Base-by-base conservation (phyloP, 139 green algal genomes). In the Chlamydomonas asymmetrica region DNA sequence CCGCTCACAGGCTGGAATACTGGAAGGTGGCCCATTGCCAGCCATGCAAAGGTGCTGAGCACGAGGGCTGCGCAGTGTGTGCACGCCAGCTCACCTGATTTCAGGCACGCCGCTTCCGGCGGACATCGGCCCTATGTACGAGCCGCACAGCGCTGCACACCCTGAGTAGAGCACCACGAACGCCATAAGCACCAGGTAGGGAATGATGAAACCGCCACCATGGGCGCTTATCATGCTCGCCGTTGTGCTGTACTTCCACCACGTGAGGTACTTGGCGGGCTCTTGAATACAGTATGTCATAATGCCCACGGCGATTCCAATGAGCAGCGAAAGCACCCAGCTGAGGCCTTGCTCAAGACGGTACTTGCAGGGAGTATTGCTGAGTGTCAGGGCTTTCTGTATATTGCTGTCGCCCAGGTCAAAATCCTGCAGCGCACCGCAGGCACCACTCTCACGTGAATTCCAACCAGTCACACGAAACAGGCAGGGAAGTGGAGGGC, bases 81-180 rank as follows among this genome's bases (percentile, higher is more conserved):
- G n/a, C n/a, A n/a, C n/a, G n/a, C n/a, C n/a, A n/a, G n/a, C n/a
- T n/a, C 71, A 77, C 60, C 92, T 92, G 70, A 95, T 85, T 65
- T 95, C 91, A 0, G 91, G 87, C 70, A 95, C 92, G 61, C 91
- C 91, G 54, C 74, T 88, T 49, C 89, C 91, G 1, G 88, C 91
- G 0, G 89, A 89, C 71, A 92, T 70, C 5, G 90, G 91, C 23
- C 87, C 87, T 3, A 90, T 73, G 66, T 85, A 93, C 22, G 71
- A 78, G 39, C 91, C 86, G 23, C 92, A 52, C n/a, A 69, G 66
- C 18, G 83, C 86, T 0, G 87, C 87, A 20, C 90, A 71, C 0
- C 48, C 27, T 5, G 80, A 73, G 63, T 91, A 88, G 0, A 48
- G 37, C 27, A 64, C 59, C 1, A 59, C 68, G 62, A 86, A 76